Conservation (phyloP, 495 filamentous ascomycete species). For the Tuber calosporum region DNA sequence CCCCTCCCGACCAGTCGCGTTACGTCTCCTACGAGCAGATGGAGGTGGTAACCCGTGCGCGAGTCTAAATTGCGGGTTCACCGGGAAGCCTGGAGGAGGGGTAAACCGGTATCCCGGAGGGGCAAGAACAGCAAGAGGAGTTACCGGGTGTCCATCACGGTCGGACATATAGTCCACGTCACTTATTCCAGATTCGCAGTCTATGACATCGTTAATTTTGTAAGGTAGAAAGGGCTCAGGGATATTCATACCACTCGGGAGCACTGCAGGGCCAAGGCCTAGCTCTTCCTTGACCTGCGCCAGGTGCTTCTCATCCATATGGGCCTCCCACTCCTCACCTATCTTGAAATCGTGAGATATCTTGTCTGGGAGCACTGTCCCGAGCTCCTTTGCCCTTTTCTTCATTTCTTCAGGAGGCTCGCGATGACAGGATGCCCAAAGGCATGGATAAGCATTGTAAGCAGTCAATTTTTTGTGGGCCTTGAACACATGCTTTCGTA, state of each 20-base stretch:
- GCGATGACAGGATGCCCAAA: slow-evolving; percentile 29
- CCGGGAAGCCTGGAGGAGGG: slow-evolving; percentile 20
- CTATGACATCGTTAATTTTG: slow-evolving; percentile 5
- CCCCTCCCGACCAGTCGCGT: background rate
- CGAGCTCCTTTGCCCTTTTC: slow-evolving; percentile 3
- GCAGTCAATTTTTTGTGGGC: slow-evolving; percentile 43
- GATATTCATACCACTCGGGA: slow-evolving; percentile 18
- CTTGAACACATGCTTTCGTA: slow-evolving; percentile 56
- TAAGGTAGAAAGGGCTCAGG: background rate
- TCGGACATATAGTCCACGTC: slow-evolving; percentile 38
- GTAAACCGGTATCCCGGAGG: slow-evolving; percentile 28
- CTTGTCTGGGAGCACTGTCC: background rate
- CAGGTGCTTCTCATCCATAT: slow-evolving; percentile 25
- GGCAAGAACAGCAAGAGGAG: slow-evolving; percentile 28
- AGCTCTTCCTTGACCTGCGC: slow-evolving; percentile 26
- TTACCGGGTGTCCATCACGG: slow-evolving; percentile 25
- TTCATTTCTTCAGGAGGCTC: slow-evolving; percentile 22
- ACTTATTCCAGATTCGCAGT: slow-evolving; percentile 25
- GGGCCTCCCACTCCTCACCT: slow-evolving; percentile 21
- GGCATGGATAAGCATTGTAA: slow-evolving; percentile 25
- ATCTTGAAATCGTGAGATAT: slow-evolving; percentile 26
- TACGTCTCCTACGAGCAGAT: background rate
- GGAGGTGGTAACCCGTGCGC: background rate
- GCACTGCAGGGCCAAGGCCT: slow-evolving; percentile 33
- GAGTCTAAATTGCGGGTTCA: slow-evolving; percentile 4